Percentiles rank a stretch among this genome's conserved stretches.
Evolutionary conservation across 306 rosid genomes (phyloP).

Genomic region (Malus sieversii): DNA sequence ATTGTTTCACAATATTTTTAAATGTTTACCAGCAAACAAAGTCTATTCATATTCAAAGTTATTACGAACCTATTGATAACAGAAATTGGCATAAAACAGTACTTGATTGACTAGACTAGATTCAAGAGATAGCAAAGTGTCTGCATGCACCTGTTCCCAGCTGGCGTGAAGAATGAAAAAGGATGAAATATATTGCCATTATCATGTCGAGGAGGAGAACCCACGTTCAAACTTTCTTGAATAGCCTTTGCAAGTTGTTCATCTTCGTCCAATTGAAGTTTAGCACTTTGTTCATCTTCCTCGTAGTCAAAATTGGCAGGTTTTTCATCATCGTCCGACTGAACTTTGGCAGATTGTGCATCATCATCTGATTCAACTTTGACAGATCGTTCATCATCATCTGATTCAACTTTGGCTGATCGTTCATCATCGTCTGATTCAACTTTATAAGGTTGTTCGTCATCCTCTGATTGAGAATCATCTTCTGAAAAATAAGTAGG

Average conservation of each 20-base stretch:
- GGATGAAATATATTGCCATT: constrained; percentile 51
- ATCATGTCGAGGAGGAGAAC: constrained; percentile 53
- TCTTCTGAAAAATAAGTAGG: constrained; percentile 34
- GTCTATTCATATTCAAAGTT: background rate
- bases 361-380: constrained; percentile 37
- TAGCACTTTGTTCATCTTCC: constrained; percentile 41
- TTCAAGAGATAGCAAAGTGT: constrained; percentile 13
- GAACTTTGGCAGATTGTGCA: constrained; percentile 19
- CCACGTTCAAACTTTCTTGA: constrained; percentile 68
- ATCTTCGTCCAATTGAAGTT: constrained; percentile 80
- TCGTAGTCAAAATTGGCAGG: constrained; percentile 27
- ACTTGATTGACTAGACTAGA: background rate
- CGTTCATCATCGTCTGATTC: constrained; percentile 19
- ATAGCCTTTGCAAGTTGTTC: constrained; percentile 90
- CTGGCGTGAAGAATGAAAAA: constrained; percentile 35
- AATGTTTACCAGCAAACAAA: background rate
- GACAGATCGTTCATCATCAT: constrained; percentile 22
- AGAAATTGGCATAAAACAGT: background rate
- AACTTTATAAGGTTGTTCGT: background rate
- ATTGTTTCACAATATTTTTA: background rate
- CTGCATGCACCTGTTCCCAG: constrained; percentile 64
- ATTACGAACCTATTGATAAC: background rate
- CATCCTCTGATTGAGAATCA: constrained; percentile 34
- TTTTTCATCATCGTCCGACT: constrained; percentile 27
- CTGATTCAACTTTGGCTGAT: constrained; percentile 1